phyloP scores from a whole-genome alignment of 306 rosid genomes.

The Prinsepia uniflora region DNA sequence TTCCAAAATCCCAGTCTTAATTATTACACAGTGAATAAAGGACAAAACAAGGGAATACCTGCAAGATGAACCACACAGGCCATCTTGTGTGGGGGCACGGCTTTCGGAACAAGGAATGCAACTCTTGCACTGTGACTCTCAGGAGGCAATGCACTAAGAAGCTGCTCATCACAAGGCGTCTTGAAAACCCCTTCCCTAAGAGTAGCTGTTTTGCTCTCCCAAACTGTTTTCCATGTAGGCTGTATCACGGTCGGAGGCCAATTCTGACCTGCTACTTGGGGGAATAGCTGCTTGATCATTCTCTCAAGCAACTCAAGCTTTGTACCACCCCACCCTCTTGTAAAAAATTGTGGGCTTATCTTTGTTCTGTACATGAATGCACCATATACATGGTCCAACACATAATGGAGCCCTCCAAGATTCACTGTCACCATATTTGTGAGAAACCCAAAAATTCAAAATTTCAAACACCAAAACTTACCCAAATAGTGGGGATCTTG shows the following conservation, averaged over 20 bases:
- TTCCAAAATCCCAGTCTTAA: neutral
- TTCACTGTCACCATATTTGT: slow-evolving; percentile 65
- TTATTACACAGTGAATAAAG: neutral
- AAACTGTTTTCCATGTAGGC: slow-evolving; percentile 77
- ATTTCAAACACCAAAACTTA: neutral
- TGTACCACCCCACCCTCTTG: slow-evolving; percentile 90
- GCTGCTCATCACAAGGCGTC: slow-evolving; percentile 81
- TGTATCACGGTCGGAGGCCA: slow-evolving; percentile 66
- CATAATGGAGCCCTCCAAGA: slow-evolving; percentile 83
- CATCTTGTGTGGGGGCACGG: slow-evolving; percentile 60
- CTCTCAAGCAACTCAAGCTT: slow-evolving; percentile 79
- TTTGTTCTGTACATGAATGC: slow-evolving; percentile 87
- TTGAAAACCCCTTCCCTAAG: slow-evolving; percentile 83
- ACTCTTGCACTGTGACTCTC: slow-evolving; percentile 89
- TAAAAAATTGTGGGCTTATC: slow-evolving; percentile 77
- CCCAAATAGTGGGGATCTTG: neutral
- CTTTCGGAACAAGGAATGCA: slow-evolving; percentile 76
- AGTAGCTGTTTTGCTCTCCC: slow-evolving; percentile 70
- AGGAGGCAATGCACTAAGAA: slow-evolving; percentile 82
- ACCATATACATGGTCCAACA: slow-evolving; percentile 86
- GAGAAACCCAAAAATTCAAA: slow-evolving; percentile 18
- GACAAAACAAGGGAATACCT: slow-evolving; percentile 37
- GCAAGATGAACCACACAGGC: slow-evolving; percentile 96
- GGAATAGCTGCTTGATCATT: slow-evolving; percentile 70
- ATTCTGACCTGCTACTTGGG: slow-evolving; percentile 52